These are phyloP conservation scores for Speleostelium caveatum DNA, from an alignment of 78 protist genomes.

Conservation along the genomic window DNA sequence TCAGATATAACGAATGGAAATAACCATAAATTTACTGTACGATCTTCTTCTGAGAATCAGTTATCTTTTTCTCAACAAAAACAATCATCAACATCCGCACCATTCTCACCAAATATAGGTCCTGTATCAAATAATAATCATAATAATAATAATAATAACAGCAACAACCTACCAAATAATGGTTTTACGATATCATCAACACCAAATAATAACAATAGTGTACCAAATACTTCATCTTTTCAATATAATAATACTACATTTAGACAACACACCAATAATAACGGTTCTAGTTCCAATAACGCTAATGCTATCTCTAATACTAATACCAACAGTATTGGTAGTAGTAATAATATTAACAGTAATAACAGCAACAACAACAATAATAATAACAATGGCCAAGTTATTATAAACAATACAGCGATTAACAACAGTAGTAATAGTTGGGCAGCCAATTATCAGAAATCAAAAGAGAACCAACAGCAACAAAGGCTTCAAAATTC, in stretches of 20 bases:
- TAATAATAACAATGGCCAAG: neutral
- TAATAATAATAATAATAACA: neutral
- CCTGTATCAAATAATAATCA: neutral
- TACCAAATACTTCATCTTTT: neutral
- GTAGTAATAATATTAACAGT: neutral
- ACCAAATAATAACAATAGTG: neutral
- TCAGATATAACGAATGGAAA: neutral
- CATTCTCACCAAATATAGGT: neutral
- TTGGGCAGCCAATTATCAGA: too few relatives aligned
- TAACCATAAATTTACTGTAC: neutral
- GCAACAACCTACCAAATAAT: neutral
- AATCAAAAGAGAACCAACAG: too few relatives aligned
- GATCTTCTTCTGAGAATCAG: neutral
- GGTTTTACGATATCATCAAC: neutral
- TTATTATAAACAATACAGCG: neutral
- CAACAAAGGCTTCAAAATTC: too few relatives aligned
- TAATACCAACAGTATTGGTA: neutral
- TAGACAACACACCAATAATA: neutral
- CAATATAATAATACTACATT: neutral
- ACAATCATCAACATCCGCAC: neutral
- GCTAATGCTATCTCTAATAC: neutral
- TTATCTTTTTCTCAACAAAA: neutral
- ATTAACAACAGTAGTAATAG: too few relatives aligned
- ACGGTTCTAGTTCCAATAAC: neutral
- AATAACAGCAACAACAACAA: neutral